Percentiles rank a stretch among this genome's conserved stretches.
Conservation (phyloP, 1,284 basidiomycete genomes). For the Cutaneotrichosporon arboriforme region DNA sequence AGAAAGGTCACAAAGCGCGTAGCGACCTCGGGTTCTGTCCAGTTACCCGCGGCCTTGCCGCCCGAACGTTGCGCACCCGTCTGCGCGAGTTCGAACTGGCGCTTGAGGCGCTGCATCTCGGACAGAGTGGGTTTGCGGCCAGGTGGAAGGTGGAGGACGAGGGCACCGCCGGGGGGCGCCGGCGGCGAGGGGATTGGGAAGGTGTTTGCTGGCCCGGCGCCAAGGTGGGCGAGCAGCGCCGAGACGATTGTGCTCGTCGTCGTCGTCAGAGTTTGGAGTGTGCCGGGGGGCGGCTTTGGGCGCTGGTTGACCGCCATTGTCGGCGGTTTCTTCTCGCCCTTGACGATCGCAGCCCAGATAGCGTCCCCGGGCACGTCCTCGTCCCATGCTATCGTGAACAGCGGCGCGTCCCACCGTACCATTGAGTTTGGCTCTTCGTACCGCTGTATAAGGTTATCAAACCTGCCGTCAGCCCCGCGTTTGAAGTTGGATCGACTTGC, state of each 20-base stretch:
- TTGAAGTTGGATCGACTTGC: constrained; percentile 51
- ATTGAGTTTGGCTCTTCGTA: constrained; percentile 96
- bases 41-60: constrained; percentile 73
- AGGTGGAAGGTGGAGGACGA: constrained; percentile 56
- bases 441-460: constrained; percentile 81
- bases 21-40: constrained; percentile 67
- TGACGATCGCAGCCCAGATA: constrained; percentile 77
- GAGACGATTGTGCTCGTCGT: constrained; percentile 63
- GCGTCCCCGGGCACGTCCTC: constrained; percentile 61
- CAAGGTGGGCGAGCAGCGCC: constrained; percentile 56
- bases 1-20: constrained; percentile 71
- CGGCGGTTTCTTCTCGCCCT: constrained; percentile 73
- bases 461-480: constrained; percentile 51
- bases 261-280: constrained; percentile 69
- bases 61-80: constrained; percentile 80
- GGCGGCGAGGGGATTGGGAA: constrained; percentile 58
- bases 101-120: constrained; percentile 76
- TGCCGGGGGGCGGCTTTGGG: constrained; percentile 71
- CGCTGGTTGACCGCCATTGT: constrained; percentile 74
- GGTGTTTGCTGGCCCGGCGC: constrained; percentile 52
- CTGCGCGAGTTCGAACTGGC: constrained; percentile 80
- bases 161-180: constrained; percentile 37
- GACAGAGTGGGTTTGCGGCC: constrained; percentile 66
- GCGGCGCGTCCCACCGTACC: constrained; percentile 93
- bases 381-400: constrained; percentile 75